Evolutionary conservation across 345 rosid species (phyloP), one percentile per base, ranked within the genome.

Genomic region (Rhodomyrtus tomentosa): DNA sequence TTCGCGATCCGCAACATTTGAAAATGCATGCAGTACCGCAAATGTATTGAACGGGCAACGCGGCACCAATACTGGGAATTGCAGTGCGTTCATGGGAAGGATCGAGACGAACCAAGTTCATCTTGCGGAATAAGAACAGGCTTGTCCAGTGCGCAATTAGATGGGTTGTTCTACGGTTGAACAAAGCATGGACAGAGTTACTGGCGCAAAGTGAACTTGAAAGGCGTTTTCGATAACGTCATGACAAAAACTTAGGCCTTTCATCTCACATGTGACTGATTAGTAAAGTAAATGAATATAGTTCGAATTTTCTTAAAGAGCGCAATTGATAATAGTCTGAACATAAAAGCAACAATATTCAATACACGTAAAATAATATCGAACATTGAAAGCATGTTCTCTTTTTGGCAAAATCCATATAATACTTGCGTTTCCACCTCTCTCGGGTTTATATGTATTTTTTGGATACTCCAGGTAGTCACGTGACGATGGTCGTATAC

Each of bases 21-120:
- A 2, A 62, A 68, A 32, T 4, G 76, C 29, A 29, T 29, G 40
- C 11, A 16, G 42, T 0, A 29, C 15, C 0, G 11, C 74, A 32
- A 0, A 62, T 68, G 76, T 20, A 32, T 32, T 32, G 18, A 16
- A 32, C 42, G 0, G 6, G 74, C 0, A 62, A 32, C 1, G 6
- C 5, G 42, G 16, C 11, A 9, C 18, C 7, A 16, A 32, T 68
- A 4, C 76, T 16, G 13, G 76, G 45, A 48, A 48, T 62, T 68
- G 76, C 18, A 32, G 0, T 68, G 76, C 32, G 42, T 68, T 68
- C 76, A 8, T 8, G 45, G 76, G 76, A 32, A 68, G 76, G 76
- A 32, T 18, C 18, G 76, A 32, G 76, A 0, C 18, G 76, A 32
- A 8, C 13, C 36, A 12, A 0, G 45, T 18, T 68, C 74, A 32